Base-by-base conservation (phyloP, 257 asterid genomes). In the Ballota nigra region DNA sequence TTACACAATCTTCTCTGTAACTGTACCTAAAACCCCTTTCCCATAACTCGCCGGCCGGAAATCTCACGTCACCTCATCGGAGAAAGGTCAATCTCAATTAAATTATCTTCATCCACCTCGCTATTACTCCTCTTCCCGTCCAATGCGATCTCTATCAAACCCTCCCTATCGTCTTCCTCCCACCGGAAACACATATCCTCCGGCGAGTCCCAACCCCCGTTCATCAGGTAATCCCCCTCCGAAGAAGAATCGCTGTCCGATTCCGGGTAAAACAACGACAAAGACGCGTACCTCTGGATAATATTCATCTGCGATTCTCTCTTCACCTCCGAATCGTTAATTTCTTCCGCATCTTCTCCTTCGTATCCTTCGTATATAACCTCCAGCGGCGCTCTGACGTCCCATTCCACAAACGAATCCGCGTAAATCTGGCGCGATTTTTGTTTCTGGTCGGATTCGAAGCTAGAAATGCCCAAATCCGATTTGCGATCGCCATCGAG, bases 331-430 rank as follows among this genome's bases (percentile, higher is more conserved):
- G 71, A 66, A 71, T 69, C 84, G 69, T 74, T 62, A 6, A 33
- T 33, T 16, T 70, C 84, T 16, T 55, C 83, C n/a, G 69, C 82
- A 16, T 79, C 93, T 33, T 86, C 88, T 2, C 85, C 96, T 67
- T 88, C 96, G 52, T 75, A 64, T 16, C 77, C 95, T 69, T 93
- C 98, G 82, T 88, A 71, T 70, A 94, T 94, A 7, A 89, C 92
- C 84, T 91, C 99, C 77, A 91, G 62, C n/a, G 97, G 97, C 61
- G 99, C 97, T 34, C 95, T 77, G 18, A 91, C 90, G 81, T 92
- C 79, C 98, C 98, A 89, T 70, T 89, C 98, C 5, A 89, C 82
- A 23, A 92, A 89, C 0, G 83, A 74, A 1, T 80, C 82, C 45
- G 66, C 63, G 33, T 64, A 40, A 19, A 65, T 34, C 51, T 70